Conservation (phyloP, 139 green algal genomes). For the Choricystis sp. region DNA sequence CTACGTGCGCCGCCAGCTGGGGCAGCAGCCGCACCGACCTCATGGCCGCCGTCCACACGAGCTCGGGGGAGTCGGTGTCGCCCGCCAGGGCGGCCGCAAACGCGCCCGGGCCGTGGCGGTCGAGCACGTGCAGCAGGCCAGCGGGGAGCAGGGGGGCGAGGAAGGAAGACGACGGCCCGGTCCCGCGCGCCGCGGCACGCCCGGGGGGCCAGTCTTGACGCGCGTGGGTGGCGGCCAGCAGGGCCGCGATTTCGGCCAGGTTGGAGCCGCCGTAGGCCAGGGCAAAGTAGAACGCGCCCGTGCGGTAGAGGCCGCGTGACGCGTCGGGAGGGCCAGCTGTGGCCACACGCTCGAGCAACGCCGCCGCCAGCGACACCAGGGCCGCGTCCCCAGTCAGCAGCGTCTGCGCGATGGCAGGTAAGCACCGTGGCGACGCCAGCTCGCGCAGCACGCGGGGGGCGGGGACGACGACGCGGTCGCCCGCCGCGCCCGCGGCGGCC, state of each 20-base stretch:
- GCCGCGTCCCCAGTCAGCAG: slow-evolving; percentile 59
- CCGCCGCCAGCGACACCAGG: slow-evolving; percentile 40
- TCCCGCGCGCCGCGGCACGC: too few species aligned
- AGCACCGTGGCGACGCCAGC: slow-evolving; percentile 39
- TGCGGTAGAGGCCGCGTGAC: slow-evolving; percentile 62
- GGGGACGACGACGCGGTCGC: slow-evolving; percentile 41
- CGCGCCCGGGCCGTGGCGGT: slow-evolving; percentile 33
- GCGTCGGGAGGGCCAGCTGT: slow-evolving; percentile 9
- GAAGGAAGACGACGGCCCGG: slow-evolving; percentile 34
- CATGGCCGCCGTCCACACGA: slow-evolving; percentile 88
- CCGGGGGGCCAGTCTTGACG: slow-evolving; percentile 15
- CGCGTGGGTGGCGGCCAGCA: slow-evolving; percentile 41
- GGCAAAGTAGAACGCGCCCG: slow-evolving; percentile 70
- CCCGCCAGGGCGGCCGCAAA: slow-evolving; percentile 65
- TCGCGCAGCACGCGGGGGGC: slow-evolving; percentile 49
- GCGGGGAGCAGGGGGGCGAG: slow-evolving; percentile 67
- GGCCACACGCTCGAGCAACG: slow-evolving; percentile 41
- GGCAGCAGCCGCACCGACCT: slow-evolving; percentile 55
- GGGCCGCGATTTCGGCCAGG: slow-evolving; percentile 36
- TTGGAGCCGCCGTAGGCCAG: slow-evolving; percentile 78
- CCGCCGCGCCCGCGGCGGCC: slow-evolving; percentile 11
- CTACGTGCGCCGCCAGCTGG: slow-evolving; percentile 21
- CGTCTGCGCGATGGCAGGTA: slow-evolving; percentile 44
- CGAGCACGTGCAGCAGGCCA: slow-evolving; percentile 70
- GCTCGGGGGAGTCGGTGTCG: slow-evolving; percentile 76